phyloP scores from a whole-genome alignment of 1,284 basidiomycete genomes.

The Phaffia rhodozyma region DNA sequence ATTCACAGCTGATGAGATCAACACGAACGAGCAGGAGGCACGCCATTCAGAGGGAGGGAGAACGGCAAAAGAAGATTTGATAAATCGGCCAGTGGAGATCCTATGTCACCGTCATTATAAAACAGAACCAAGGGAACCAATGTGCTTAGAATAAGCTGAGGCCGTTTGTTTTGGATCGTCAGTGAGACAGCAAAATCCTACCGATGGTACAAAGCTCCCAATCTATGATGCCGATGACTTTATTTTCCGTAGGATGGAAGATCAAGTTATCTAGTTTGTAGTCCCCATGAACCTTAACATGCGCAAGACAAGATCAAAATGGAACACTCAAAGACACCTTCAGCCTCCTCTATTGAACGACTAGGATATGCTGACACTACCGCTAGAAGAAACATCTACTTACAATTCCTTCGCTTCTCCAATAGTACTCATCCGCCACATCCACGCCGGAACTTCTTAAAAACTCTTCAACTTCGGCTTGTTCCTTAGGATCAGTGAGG shows the following conservation, averaged over 20 bases:
- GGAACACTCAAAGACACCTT: background rate
- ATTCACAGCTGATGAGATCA: background rate
- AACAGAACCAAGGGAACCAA: background rate
- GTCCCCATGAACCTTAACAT: slow-evolving; percentile 77
- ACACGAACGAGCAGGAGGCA: background rate
- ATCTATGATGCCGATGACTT: slow-evolving; percentile 19
- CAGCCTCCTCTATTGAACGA: background rate
- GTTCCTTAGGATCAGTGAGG: slow-evolving; percentile 25
- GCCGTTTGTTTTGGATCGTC: background rate
- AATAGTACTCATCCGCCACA: slow-evolving; percentile 67
- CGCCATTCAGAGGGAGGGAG: background rate
- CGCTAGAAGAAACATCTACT: slow-evolving; percentile 37
- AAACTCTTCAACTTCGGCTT: slow-evolving; percentile 25
- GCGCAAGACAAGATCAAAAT: too few species aligned
- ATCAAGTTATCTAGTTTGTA: slow-evolving; percentile 87
- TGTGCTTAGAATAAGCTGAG: too few species aligned
- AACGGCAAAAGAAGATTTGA: slow-evolving; percentile 1
- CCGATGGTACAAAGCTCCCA: slow-evolving; percentile 18
- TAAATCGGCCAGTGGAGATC: slow-evolving; percentile 8
- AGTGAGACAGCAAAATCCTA: background rate
- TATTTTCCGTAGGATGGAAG: slow-evolving; percentile 11
- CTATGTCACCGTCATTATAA: background rate
- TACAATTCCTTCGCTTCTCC: slow-evolving; percentile 51
- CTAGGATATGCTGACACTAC: background rate
- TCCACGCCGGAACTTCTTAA: slow-evolving; percentile 46